phyloP scores from a whole-genome alignment of 352 stramenopile genomes.

The Phytophthora sp. region DNA sequence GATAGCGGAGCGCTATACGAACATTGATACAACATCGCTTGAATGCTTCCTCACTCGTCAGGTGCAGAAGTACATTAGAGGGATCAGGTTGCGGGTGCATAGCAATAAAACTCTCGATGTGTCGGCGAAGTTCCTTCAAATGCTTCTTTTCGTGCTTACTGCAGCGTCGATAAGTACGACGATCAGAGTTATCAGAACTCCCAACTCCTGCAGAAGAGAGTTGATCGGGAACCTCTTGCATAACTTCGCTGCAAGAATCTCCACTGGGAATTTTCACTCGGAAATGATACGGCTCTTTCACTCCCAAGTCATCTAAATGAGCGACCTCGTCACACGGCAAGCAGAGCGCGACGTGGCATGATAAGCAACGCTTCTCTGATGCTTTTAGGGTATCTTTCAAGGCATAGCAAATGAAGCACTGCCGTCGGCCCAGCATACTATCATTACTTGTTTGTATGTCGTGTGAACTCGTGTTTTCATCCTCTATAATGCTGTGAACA shows the following conservation, averaged over 20 bases:
- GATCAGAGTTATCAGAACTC: background rate
- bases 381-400: constrained; percentile 9
- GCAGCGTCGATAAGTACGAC: background rate
- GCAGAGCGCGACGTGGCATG: constrained; percentile 55
- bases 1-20: constrained; percentile 28
- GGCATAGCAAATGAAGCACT: constrained; percentile 44
- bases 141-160: constrained; percentile 27
- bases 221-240: too few species aligned
- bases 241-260: background rate
- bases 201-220: background rate
- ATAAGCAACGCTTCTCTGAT: constrained; percentile 48
- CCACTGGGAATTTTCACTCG: constrained; percentile 37
- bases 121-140: constrained; percentile 28
- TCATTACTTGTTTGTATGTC: background rate
- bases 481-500: background rate
- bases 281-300: constrained; percentile 54
- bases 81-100: background rate
- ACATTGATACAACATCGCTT: constrained; percentile 24
- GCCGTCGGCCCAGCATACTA: background rate
- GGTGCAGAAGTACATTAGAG: constrained; percentile 1
- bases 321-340: constrained; percentile 48
- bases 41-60: constrained; percentile 18
- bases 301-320: constrained; percentile 69
- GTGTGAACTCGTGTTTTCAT: background rate
- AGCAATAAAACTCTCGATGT: constrained; percentile 35